Evolutionary conservation across 2,329 filamentous ascomycete genomes (phyloP).

Genomic region (Thielaviopsis musarum): DNA sequence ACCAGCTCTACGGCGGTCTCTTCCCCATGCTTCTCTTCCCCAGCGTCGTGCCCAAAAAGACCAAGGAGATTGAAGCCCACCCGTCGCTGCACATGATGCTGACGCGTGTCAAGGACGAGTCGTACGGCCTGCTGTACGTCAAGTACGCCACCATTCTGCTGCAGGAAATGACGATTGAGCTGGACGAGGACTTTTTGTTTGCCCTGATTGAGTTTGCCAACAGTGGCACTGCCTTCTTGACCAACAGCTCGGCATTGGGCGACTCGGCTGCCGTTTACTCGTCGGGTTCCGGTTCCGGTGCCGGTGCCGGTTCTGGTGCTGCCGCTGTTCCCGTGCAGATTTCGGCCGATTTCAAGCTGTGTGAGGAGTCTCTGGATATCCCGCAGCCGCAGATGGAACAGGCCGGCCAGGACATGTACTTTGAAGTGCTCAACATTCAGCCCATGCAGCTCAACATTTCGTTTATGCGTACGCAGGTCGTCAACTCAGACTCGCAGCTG

Average conservation of each 20-base stretch:
- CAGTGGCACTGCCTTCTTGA: constrained; percentile 69
- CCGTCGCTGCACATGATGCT: constrained; percentile 86
- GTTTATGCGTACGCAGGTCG: constrained; percentile 87
- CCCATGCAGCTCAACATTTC: constrained; percentile 96
- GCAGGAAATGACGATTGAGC: constrained; percentile 94
- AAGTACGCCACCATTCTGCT: constrained; percentile 90
- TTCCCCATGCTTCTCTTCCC: constrained; percentile 96
- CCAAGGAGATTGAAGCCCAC: constrained; percentile 89
- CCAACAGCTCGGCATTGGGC: neutral
- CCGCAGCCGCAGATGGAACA: constrained; percentile 79
- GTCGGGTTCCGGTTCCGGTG: neutral
- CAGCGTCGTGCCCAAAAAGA: constrained; percentile 92
- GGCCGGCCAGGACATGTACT: constrained; percentile 87
- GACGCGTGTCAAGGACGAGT: constrained; percentile 93
- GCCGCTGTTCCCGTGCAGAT: constrained; percentile 28
- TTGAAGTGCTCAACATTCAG: constrained; percentile 90
- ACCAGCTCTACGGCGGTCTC: constrained; percentile 93
- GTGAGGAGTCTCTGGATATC: constrained; percentile 77
- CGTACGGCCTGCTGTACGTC: constrained; percentile 93
- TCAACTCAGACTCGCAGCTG: constrained; percentile 91
- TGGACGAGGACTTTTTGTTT: constrained; percentile 97
- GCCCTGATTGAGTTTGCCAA: constrained; percentile 90
- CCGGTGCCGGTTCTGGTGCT: neutral
- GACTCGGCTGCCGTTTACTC: neutral
- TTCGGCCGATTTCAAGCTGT: constrained; percentile 62